Conservation (phyloP, 2,329 filamentous ascomycete species). For the Colletotrichum scovillei region DNA sequence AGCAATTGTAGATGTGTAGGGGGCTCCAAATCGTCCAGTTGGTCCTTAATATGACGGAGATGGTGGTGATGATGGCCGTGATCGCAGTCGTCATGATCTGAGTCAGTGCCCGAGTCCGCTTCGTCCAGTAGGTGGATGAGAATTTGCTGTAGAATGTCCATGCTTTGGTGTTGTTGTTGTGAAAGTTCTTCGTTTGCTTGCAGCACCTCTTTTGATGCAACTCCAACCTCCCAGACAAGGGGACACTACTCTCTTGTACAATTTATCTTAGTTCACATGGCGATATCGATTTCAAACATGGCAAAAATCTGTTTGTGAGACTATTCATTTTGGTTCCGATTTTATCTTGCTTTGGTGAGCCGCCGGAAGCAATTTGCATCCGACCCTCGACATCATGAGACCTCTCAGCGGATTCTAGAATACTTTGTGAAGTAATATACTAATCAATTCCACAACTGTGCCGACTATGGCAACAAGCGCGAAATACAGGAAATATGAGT, state of each 20-base stretch:
- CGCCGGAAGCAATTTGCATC: constrained; percentile 19
- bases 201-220: not conserved
- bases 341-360: not conserved
- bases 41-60: constrained; percentile 19
- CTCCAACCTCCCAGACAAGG: no score
- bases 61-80: constrained; percentile 20
- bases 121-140: constrained; percentile 8
- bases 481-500: not conserved
- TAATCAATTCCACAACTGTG: not conserved
- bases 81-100: not conserved
- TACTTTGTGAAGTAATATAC: no score
- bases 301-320: not conserved
- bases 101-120: not conserved
- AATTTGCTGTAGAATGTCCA: not conserved
- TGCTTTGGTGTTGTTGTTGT: not conserved
- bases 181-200: no score
- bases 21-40: constrained; percentile 24
- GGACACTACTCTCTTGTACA: not conserved
- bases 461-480: no score
- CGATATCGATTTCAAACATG: not conserved
- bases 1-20: constrained; percentile 31
- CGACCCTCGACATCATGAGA: not conserved
- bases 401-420: no score
- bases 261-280: not conserved
- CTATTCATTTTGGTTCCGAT: constrained; percentile 13